phyloP scores from a whole-genome alignment of 2,329 filamentous ascomycete species.

The Juglanconis sp. region DNA sequence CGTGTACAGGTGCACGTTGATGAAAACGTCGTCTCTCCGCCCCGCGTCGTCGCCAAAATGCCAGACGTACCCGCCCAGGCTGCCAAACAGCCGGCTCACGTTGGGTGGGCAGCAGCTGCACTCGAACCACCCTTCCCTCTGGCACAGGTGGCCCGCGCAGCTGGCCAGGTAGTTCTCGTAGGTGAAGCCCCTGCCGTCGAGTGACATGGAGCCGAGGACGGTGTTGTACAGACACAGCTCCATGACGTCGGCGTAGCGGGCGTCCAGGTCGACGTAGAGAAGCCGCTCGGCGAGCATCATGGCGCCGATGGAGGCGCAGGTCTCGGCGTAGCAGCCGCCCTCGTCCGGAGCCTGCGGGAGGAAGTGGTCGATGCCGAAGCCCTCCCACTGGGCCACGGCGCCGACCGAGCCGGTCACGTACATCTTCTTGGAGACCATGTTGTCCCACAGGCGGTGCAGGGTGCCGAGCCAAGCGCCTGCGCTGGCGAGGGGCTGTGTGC shows the following conservation, averaged over 20 bases:
- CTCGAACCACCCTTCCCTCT: constrained; percentile 55
- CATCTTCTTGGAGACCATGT: constrained; percentile 61
- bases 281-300: constrained; percentile 59
- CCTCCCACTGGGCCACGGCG: constrained; percentile 55
- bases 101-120: constrained; percentile 61
- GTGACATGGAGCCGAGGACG: constrained; percentile 54
- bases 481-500: constrained; percentile 22
- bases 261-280: constrained; percentile 50
- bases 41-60: constrained; percentile 33
- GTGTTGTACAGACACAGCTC: constrained; percentile 60
- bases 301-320: constrained; percentile 57
- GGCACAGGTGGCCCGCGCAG: constrained; percentile 45
- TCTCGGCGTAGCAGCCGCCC: constrained; percentile 61
- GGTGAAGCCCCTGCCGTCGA: constrained; percentile 55
- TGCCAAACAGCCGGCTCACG: constrained; percentile 52
- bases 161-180: constrained; percentile 61
- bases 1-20: constrained; percentile 57
- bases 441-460: constrained; percentile 51
- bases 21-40: constrained; percentile 20
- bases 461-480: constrained; percentile 33
- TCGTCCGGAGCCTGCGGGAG: constrained; percentile 57
- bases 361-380: constrained; percentile 58
- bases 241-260: constrained; percentile 55
- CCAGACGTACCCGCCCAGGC: constrained; percentile 56
- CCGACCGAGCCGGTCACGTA: constrained; percentile 62